Percentiles rank a stretch among this genome's conserved stretches.
phyloP scores from a whole-genome alignment of 208 protist species.

The Leishmania aethiopica region DNA sequence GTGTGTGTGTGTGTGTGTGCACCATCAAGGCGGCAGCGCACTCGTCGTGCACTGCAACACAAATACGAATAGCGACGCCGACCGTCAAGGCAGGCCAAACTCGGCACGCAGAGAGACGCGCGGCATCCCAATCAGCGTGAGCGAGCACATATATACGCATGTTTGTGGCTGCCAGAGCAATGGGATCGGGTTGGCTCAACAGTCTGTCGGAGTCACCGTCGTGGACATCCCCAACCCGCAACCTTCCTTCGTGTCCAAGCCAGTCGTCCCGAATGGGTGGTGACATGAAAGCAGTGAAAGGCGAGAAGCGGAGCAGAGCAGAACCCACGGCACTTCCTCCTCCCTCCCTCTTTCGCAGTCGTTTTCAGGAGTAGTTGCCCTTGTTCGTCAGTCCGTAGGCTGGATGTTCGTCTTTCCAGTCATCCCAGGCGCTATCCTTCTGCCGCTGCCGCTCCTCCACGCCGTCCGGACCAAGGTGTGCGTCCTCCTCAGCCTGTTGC shows the following conservation, averaged over 20 bases:
- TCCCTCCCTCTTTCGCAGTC: background rate
- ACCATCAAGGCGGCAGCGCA: background rate
- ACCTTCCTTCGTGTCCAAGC: background rate
- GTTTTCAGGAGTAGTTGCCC: constrained; percentile 82
- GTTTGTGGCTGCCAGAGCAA: constrained; percentile 2
- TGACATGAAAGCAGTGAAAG: background rate
- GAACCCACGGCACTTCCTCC: background rate
- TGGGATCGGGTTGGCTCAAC: background rate
- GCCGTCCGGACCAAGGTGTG: constrained; percentile 73
- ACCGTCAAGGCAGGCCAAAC: background rate
- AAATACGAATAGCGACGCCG: background rate
- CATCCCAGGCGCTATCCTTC: constrained; percentile 70
- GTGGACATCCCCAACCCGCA: background rate
- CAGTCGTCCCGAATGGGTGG: background rate
- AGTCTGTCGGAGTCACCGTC: background rate
- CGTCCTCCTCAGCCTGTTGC: constrained; percentile 74
- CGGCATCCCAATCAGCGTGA: background rate
- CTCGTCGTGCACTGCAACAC: background rate
- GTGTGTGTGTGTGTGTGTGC: background rate
- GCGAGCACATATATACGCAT: constrained; percentile 2
- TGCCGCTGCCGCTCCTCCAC: constrained; percentile 86
- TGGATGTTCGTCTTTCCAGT: constrained; percentile 90
- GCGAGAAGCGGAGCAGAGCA: background rate
- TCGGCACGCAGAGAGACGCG: background rate
- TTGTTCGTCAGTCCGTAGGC: constrained; percentile 75